Evolutionary conservation across 148 eudicot species (phyloP), one percentile per base, ranked within the genome.

Genomic region (Tetragonia tetragonoides): DNA sequence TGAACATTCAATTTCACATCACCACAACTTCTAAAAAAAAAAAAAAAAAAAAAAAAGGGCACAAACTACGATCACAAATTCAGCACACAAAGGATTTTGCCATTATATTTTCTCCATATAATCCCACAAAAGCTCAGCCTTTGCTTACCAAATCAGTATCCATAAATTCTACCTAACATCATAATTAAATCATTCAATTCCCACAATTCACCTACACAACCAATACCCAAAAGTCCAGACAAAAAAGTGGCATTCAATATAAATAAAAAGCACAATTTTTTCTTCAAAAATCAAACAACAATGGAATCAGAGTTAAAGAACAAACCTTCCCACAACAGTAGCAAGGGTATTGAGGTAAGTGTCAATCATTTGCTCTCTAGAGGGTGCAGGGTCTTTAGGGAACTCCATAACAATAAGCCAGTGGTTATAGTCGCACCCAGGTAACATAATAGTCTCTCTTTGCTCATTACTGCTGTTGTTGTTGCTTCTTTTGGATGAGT

Each of bases 351-450:
- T 44, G 53, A 95, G 89, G 24, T 91, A 95, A 75, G 97, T 92
- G 49, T 95, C 94, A 86, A 95, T 95, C 97, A 95, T 95, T 63
- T 92, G 88, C 60, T 92, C 97, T 42, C 98, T 83, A 41, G 98
- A 80, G 28, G 98, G 98, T 24, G 95, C 87, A 79, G 93, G 97
- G 88, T 92, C 97, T 66, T 95, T 88, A 47, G 97, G 96, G 60
- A 92, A 92, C 88, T 93, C 97, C 97, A 95, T 93, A 44, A 93
- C 94, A 63, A 95, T 90, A n/a, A 95, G 86, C 97, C 97, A 95
- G 78, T 95, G 97, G 10, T 93, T 91, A 80, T 87, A 95, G 79
- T 95, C 97, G 88, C 97, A 95, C 41, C 97, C 97, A 21, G 94
- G 93, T 38, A 93, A 84, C 94, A 90, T 85, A 57, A 95, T 91